phyloP scores from a whole-genome alignment of 192 early-diverging fungal species.

The Coemansia sp. region DNA sequence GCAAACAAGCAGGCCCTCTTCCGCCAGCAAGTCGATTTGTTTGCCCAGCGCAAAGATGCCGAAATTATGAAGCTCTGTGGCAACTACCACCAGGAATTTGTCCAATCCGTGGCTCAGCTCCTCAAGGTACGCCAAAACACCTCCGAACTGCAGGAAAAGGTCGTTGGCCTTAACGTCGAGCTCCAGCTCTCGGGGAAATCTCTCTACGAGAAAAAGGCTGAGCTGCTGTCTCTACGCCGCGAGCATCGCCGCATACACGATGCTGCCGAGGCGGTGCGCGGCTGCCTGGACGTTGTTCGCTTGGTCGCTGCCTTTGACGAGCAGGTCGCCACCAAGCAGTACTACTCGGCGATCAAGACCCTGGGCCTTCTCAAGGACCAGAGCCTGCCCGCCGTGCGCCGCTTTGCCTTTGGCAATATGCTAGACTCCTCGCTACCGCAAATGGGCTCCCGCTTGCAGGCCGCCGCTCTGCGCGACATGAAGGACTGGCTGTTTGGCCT shows the following conservation, averaged over 20 bases:
- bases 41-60: slow-evolving; percentile 82
- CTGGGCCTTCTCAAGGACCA: slow-evolving; percentile 74
- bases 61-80: slow-evolving; percentile 98
- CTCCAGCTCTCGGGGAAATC: slow-evolving; percentile 77
- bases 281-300: slow-evolving; percentile 83
- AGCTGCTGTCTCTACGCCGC: slow-evolving; percentile 66
- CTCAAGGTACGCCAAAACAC: slow-evolving; percentile 91
- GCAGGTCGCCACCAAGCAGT: slow-evolving; percentile 76
- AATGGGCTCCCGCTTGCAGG: slow-evolving; percentile 83
- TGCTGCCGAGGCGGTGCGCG: slow-evolving; percentile 72
- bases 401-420: slow-evolving; percentile 79
- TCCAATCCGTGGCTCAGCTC: slow-evolving; percentile 89
- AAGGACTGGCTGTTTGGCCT: slow-evolving; percentile 88
- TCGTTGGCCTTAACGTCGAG: slow-evolving; percentile 79
- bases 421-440: slow-evolving; percentile 85
- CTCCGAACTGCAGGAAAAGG: slow-evolving; percentile 74
- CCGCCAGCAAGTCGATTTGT: slow-evolving; percentile 74
- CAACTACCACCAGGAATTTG: slow-evolving; percentile 82
- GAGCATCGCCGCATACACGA: slow-evolving; percentile 85
- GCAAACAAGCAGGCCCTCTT: slow-evolving; percentile 82
- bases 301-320: slow-evolving; percentile 77
- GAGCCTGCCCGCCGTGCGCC: slow-evolving; percentile 69
- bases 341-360: slow-evolving; percentile 89
- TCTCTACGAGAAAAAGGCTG: slow-evolving; percentile 72
- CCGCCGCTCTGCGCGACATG: slow-evolving; percentile 79